These are phyloP conservation scores for Collybiopsis luxurians DNA, from an alignment of 768 basidiomycete species.

Conservation along the genomic window DNA sequence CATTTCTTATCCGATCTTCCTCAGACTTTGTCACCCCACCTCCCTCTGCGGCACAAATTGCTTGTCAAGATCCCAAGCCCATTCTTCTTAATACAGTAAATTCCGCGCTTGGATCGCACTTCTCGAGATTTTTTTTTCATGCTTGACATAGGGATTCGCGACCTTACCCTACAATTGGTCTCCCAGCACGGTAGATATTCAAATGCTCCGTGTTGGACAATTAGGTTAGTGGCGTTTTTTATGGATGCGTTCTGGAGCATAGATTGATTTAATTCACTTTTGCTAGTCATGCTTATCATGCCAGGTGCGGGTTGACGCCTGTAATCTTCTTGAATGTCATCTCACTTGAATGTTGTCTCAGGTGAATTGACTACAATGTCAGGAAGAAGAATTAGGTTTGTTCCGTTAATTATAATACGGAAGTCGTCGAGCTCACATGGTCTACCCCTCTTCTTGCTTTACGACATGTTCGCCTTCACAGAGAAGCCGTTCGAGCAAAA, in stretches of 20 bases:
- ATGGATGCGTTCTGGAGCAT: background rate
- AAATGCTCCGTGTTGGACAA: constrained; percentile 75
- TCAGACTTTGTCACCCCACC: constrained; percentile 64
- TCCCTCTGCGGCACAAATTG: constrained; percentile 57
- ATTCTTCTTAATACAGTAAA: constrained; percentile 72
- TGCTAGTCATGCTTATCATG: constrained; percentile 63
- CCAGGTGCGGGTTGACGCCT: constrained; percentile 47
- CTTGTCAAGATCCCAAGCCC: constrained; percentile 77
- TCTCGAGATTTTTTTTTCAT: constrained; percentile 8
- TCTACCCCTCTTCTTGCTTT: background rate
- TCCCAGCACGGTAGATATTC: constrained; percentile 69
- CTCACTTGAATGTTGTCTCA: constrained; percentile 17
- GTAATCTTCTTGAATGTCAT: constrained; percentile 35
- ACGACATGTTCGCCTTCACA: constrained; percentile 20
- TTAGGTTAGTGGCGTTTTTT: constrained; percentile 42
- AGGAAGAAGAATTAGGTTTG: background rate
- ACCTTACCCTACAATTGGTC: constrained; percentile 72
- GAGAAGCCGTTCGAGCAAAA: constrained; percentile 63
- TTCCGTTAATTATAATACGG: constrained; percentile 13
- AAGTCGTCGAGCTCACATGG: constrained; percentile 7
- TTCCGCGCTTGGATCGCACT: constrained; percentile 10
- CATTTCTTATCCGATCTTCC: background rate
- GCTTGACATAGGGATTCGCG: constrained; percentile 53
- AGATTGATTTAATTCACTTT: constrained; percentile 1
- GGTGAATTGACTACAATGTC: constrained; percentile 84